Evolutionary conservation across 139 green algal species (phyloP).

Genomic region (Coelastrella sp.): DNA sequence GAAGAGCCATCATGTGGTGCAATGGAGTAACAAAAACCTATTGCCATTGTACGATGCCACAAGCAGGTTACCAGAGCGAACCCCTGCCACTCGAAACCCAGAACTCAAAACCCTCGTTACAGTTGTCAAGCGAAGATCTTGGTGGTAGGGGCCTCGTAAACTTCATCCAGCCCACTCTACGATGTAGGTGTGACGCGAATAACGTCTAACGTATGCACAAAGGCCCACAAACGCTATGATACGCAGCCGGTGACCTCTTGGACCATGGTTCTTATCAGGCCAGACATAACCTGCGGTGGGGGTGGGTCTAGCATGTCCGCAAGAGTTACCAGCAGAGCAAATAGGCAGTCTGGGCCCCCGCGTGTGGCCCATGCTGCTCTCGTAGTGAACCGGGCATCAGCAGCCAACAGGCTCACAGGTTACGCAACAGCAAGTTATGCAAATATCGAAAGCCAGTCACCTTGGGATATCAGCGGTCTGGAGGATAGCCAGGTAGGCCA

Average conservation of each 20-base stretch:
- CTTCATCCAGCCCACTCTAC: too few relatives aligned
- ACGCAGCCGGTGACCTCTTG: not conserved
- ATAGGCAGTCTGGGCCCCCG: not conserved
- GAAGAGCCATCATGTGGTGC: too few relatives aligned
- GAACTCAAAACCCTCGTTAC: too few relatives aligned
- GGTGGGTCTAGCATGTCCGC: not conserved
- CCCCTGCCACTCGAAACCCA: too few relatives aligned
- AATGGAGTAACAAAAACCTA: too few relatives aligned
- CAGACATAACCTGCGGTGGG: not conserved
- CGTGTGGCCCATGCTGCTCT: not conserved
- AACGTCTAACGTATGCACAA: not conserved
- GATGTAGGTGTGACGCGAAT: too few relatives aligned
- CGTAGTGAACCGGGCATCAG: not conserved
- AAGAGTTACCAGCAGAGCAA: not conserved
- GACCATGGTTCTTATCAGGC: constrained; percentile 11
- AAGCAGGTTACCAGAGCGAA: too few relatives aligned
- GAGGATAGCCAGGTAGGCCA: not conserved
- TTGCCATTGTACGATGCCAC: too few relatives aligned
- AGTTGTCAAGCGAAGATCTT: too few relatives aligned
- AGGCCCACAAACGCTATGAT: not conserved
- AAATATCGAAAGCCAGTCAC: not conserved
- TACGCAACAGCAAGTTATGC: not conserved
- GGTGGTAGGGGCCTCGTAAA: too few relatives aligned
- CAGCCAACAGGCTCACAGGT: not conserved
- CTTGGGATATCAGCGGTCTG: not conserved